Percentiles rank a stretch among this genome's conserved stretches.
Evolutionary conservation across 768 basidiomycete genomes (phyloP).

Genomic region (Lanmaoa rubissima): DNA sequence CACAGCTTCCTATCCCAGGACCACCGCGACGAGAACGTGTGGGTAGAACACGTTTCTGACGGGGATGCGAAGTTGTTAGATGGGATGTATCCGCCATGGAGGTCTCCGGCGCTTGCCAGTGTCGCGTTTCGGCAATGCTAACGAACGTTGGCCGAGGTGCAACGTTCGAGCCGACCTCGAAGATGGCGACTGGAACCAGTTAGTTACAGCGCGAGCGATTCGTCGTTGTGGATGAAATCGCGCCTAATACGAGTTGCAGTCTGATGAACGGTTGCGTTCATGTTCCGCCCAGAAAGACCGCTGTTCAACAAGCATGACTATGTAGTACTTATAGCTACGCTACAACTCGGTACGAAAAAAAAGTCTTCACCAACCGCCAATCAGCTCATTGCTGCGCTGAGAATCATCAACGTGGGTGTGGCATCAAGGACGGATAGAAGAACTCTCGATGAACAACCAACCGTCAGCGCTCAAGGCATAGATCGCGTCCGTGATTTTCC

Average conservation of each 20-base stretch:
- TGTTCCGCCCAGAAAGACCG: not conserved
- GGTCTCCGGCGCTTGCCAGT: slow-evolving; percentile 11
- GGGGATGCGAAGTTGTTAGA: slow-evolving; percentile 37
- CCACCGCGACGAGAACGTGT: slow-evolving; percentile 79
- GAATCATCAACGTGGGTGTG: not conserved
- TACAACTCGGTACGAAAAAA: not conserved
- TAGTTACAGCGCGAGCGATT: not conserved
- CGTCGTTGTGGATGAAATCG: slow-evolving; percentile 11
- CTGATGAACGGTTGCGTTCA: no score
- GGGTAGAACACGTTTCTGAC: slow-evolving; percentile 78
- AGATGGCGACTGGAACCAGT: not conserved
- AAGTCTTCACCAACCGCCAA: not conserved
- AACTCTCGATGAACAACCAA: slow-evolving; percentile 38
- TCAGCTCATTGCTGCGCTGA: not conserved
- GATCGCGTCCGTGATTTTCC: slow-evolving; percentile 41
- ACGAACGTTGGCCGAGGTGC: not conserved
- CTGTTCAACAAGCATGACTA: not conserved
- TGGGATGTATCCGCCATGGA: slow-evolving; percentile 37
- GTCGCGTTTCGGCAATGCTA: slow-evolving; percentile 6
- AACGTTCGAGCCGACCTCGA: slow-evolving; percentile 1
- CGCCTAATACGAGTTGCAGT: not conserved
- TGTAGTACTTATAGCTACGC: not conserved
- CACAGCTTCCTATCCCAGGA: slow-evolving; percentile 75
- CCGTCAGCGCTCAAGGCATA: slow-evolving; percentile 46
- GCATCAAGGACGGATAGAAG: slow-evolving; percentile 5